These are phyloP conservation scores for Candida insectorum DNA, from an alignment of 805 yeast genomes.

Conservation along the genomic window DNA sequence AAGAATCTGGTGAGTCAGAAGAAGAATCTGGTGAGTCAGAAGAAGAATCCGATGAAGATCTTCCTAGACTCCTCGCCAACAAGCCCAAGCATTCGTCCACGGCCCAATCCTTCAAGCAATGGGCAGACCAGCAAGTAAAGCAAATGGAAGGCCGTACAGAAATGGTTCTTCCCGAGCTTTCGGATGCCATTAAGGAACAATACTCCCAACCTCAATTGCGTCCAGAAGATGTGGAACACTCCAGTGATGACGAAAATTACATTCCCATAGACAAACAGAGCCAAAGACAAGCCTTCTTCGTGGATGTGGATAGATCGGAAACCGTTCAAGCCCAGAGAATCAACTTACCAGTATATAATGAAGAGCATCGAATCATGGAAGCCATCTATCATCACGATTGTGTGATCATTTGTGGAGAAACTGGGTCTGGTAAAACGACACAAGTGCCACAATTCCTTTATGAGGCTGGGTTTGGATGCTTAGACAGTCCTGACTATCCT, in stretches of 20 bases:
- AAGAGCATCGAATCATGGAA: conserved; percentile 93
- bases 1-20: conserved; percentile 25
- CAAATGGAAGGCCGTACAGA: conserved; percentile 59
- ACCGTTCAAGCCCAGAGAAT: conserved; percentile 66
- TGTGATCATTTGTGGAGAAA: conserved; percentile 91
- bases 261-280: conserved; percentile 55
- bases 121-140: conserved; percentile 80
- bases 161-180: conserved; percentile 43
- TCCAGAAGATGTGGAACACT: conserved; percentile 69
- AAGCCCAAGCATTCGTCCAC: conserved; percentile 45
- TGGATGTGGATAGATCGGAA: conserved; percentile 61
- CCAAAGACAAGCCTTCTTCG: conserved; percentile 61
- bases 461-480: conserved; percentile 86
- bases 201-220: conserved; percentile 52
- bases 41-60: conserved; percentile 25
- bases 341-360: conserved; percentile 82
- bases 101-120: conserved; percentile 64
- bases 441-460: conserved; percentile 95
- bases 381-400: conserved; percentile 91
- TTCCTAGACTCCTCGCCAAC: conserved; percentile 30
- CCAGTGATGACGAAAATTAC: conserved; percentile 58
- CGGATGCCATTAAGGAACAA: conserved; percentile 42
- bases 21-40: conserved; percentile 29
- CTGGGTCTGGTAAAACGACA: conserved; percentile 98
- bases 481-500: conserved; percentile 52